Conservation (phyloP, 371 early-diverging fungal species). For the Mucor ambiguus region DNA sequence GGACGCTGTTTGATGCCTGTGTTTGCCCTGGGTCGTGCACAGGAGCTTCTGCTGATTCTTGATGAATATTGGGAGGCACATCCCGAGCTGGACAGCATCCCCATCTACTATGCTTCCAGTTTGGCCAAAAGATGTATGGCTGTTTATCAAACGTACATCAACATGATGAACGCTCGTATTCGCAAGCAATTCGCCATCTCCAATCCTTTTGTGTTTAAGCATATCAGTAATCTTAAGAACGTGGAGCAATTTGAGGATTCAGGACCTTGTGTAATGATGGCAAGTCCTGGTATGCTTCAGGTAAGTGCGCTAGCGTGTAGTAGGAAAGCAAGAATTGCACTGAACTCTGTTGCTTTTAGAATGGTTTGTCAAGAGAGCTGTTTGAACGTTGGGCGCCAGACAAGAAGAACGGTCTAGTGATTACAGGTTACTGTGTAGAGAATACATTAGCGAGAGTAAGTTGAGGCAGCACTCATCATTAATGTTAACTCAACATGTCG, state of each 20-base stretch:
- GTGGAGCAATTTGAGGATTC: constrained; percentile 96
- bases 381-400: constrained; percentile 99
- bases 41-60: constrained; percentile 98
- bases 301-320: constrained; percentile 44
- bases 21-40: constrained; percentile 99
- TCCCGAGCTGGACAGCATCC: constrained; percentile 93
- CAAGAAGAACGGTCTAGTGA: constrained; percentile 94
- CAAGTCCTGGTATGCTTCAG: constrained; percentile 99
- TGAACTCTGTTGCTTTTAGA: constrained; percentile 43
- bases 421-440: constrained; percentile 99
- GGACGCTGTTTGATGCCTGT: constrained; percentile 99
- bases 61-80: constrained; percentile 99
- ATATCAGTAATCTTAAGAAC: constrained; percentile 93
- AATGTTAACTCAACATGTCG: neutral
- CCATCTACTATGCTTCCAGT: constrained; percentile 98
- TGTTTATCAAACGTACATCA: constrained; percentile 99
- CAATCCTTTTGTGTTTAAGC: constrained; percentile 99
- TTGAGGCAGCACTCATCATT: neutral
- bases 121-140: constrained; percentile 99
- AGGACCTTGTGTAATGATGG: constrained; percentile 99
- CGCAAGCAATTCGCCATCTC: constrained; percentile 89
- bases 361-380: constrained; percentile 96
- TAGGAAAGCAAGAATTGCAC: neutral
- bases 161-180: constrained; percentile 99
- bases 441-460: constrained; percentile 97